Conservation (phyloP, 2,329 filamentous ascomycete species). For the Lecanicillium sp. region DNA sequence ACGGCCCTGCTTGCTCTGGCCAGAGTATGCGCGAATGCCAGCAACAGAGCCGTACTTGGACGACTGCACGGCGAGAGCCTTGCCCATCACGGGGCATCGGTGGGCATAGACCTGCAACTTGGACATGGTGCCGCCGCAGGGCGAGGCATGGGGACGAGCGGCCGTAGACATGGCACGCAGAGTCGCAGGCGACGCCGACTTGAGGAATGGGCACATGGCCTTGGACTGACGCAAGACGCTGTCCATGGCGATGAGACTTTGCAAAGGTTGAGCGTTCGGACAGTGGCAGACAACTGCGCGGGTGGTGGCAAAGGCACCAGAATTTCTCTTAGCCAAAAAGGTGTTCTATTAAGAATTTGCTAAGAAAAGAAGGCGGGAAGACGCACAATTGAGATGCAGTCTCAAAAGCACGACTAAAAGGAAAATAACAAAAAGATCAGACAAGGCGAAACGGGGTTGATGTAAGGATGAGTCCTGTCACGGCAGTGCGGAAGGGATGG, state of each 20-base stretch:
- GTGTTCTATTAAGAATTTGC: too few species aligned
- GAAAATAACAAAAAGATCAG: too few species aligned
- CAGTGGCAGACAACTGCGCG: too few species aligned
- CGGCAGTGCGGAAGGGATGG: background rate
- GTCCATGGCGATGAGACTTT: constrained; percentile 67
- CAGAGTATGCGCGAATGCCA: constrained; percentile 42
- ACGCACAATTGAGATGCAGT: too few species aligned
- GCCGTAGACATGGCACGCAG: constrained; percentile 81
- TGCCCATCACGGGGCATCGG: constrained; percentile 97
- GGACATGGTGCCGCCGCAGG: constrained; percentile 87
- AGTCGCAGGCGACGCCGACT: constrained; percentile 84
- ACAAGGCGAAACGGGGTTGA: too few species aligned
- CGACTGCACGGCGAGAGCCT: constrained; percentile 84
- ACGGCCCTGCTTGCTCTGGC: constrained; percentile 46
- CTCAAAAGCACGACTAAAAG: too few species aligned
- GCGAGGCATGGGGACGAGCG: constrained; percentile 54
- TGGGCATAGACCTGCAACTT: constrained; percentile 91
- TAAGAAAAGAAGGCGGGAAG: too few species aligned
- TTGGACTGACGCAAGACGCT: constrained; percentile 89
- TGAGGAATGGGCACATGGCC: constrained; percentile 94
- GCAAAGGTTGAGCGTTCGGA: too few species aligned
- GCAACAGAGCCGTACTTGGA: constrained; percentile 43
- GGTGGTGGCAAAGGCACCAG: too few species aligned
- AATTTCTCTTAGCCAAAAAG: too few species aligned
- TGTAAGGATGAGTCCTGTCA: too few species aligned